phyloP scores from a whole-genome alignment of 306 rosid species.

The Malus sieversii region DNA sequence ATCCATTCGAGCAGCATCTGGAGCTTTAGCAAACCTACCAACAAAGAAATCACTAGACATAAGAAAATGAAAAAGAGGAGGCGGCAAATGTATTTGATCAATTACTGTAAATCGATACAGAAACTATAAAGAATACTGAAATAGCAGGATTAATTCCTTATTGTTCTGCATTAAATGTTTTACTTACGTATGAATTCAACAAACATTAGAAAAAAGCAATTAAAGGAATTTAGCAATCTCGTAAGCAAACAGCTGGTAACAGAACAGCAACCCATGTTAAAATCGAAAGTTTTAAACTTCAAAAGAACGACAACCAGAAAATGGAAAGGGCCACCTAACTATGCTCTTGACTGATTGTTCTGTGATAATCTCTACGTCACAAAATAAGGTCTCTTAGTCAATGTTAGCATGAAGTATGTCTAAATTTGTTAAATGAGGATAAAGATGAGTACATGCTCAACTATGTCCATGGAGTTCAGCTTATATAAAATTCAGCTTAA shows the following conservation, averaged over 20 bases:
- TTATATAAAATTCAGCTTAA: neutral
- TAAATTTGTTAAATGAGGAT: neutral
- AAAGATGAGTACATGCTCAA: neutral
- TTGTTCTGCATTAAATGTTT: neutral
- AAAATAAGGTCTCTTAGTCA: neutral
- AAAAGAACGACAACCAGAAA: neutral
- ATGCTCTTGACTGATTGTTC: neutral
- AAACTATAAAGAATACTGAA: neutral
- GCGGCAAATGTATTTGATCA: neutral
- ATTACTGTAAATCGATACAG: neutral
- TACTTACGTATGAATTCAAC: neutral
- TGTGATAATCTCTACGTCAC: neutral
- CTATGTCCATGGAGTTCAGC: neutral
- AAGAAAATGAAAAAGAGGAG: neutral
- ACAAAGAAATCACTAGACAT: too few relatives aligned
- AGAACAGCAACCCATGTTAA: neutral
- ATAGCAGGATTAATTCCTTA: neutral
- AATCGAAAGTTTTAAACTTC: neutral
- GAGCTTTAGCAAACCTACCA: conserved; percentile 69
- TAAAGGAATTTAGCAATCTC: neutral
- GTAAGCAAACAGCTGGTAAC: neutral
- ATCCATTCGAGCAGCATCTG: conserved; percentile 74
- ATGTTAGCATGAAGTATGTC: neutral
- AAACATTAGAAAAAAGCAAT: neutral
- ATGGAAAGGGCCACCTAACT: neutral